phyloP scores from a whole-genome alignment of 1,284 basidiomycete genomes.

The Pseudozyma thailandica region DNA sequence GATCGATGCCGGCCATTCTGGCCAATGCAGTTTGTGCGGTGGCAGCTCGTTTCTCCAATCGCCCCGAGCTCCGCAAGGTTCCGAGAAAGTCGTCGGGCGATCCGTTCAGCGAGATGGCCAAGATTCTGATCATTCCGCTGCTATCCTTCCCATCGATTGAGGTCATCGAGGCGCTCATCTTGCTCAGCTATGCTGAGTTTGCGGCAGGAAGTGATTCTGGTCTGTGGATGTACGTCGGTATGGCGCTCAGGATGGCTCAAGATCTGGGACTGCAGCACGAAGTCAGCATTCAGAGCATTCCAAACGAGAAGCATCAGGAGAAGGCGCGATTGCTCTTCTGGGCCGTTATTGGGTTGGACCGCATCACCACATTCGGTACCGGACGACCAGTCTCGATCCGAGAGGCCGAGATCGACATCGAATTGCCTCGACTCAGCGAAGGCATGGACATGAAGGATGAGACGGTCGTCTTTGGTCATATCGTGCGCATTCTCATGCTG shows the following conservation, averaged over 20 bases:
- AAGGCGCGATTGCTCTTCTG: conserved; percentile 55
- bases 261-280: conserved; percentile 60
- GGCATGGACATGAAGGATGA: conserved; percentile 46
- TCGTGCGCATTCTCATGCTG: conserved; percentile 51
- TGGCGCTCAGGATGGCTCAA: conserved; percentile 57
- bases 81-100: conserved; percentile 54
- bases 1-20: conserved; percentile 55
- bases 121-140: conserved; percentile 59
- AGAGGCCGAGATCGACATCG: conserved; percentile 54
- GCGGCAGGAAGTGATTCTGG: conserved; percentile 58
- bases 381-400: conserved; percentile 57
- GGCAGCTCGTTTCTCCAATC: conserved; percentile 54
- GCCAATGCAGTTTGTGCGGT: conserved; percentile 59
- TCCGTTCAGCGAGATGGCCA: conserved; percentile 61
- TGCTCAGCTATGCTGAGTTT: conserved; percentile 59
- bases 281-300: conserved; percentile 51
- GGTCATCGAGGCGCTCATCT: conserved; percentile 56
- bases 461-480: conserved; percentile 49
- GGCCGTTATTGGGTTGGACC: conserved; percentile 55
- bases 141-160: conserved; percentile 59
- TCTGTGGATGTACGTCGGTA: conserved; percentile 61
- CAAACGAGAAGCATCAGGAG: conserved; percentile 51
- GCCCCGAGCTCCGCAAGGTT: conserved; percentile 45
- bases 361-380: conserved; percentile 60
- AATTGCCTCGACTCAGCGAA: conserved; percentile 40